Evolutionary conservation across 192 early-diverging fungal genomes (phyloP), one percentile per base, ranked within the genome.

Genomic region (Oehlia diaphana): DNA sequence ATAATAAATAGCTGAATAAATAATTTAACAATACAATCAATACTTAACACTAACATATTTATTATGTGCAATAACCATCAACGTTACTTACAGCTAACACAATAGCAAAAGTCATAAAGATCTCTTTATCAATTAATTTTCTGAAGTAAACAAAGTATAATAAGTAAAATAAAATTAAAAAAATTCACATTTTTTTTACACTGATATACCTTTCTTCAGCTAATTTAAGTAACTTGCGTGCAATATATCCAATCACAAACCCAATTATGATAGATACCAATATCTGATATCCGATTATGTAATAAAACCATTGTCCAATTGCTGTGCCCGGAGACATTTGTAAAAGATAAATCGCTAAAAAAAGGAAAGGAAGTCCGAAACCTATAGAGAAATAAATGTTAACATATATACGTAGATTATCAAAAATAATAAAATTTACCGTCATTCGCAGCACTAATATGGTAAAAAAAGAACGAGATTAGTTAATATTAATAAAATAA

Each of bases 331-430:
- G 74, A 72, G 86, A 50, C 37, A 53, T 35, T 50, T 84, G 83
- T 67, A 85, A 85, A 79, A 92, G 86, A 21, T 95, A 96, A 19
- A 96, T 82, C 4, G 93, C 91, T 33, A 98, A 83, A 65, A 90
- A 92, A 39, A 98, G 81, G 44, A 97, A 95, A 13, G 96, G 95
- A 44, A 91, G 88, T 0, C 92, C 96, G 14, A 96, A 83, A 16
- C 89, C 80, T 79, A 61, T 14, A 31, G 44, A 26, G 4, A 72
- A 86, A 86, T 78, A 92, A 85, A 10, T 95, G 72, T 39, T 21
- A 69, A 39, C 21, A 10, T n/a, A 35, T n/a, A 39, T 42, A 2
- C 9, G 5, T 70, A 23, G 23, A 1, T 39, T 39, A 3, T 44
- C 42, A 26, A 28, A 26, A 50, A 4, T 2, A 1, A 26, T 19